phyloP scores from a whole-genome alignment of 2,329 filamentous ascomycete species.

The Tolypocladium ophioglossoides region DNA sequence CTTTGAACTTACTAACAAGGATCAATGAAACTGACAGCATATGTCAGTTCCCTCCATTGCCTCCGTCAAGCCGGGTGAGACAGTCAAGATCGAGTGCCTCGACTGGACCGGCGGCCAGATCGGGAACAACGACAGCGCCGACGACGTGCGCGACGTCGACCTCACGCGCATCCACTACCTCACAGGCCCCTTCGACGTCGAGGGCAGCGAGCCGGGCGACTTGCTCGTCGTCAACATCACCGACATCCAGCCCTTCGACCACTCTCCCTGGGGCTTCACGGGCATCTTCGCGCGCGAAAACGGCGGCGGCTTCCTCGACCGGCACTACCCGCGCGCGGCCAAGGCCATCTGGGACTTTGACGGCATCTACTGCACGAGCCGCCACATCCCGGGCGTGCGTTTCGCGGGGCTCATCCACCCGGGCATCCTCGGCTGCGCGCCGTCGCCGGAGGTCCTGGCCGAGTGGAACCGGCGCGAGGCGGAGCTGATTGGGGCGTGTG shows the following conservation, averaged over 20 bases:
- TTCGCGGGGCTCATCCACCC: slow-evolving; percentile 88
- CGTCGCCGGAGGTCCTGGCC: slow-evolving; percentile 63
- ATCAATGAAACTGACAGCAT: background rate
- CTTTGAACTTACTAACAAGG: background rate
- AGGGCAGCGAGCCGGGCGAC: slow-evolving; percentile 75
- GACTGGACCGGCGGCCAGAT: slow-evolving; percentile 84
- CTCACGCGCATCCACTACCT: slow-evolving; percentile 80
- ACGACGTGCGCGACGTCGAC: slow-evolving; percentile 78
- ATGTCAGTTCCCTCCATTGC: slow-evolving; percentile 60
- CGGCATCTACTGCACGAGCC: slow-evolving; percentile 61
- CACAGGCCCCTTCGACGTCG: slow-evolving; percentile 79
- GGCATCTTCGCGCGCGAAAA: slow-evolving; percentile 72
- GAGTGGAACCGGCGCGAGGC: slow-evolving; percentile 79
- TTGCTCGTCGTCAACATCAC: slow-evolving; percentile 82
- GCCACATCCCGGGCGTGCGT: slow-evolving; percentile 78
- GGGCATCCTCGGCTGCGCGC: slow-evolving; percentile 82
- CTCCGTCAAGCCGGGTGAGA: slow-evolving; percentile 71
- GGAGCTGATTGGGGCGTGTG: slow-evolving; percentile 57
- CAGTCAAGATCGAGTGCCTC: slow-evolving; percentile 86
- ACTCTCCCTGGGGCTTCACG: slow-evolving; percentile 84
- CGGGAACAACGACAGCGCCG: slow-evolving; percentile 78
- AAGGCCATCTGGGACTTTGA: slow-evolving; percentile 53
- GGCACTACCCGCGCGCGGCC: slow-evolving; percentile 71
- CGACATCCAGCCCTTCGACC: slow-evolving; percentile 80
- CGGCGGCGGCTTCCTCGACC: slow-evolving; percentile 81